Evolutionary conservation across 1,284 basidiomycete species (phyloP), one percentile per base, ranked within the genome.

Genomic region (Volvariella volvacea): DNA sequence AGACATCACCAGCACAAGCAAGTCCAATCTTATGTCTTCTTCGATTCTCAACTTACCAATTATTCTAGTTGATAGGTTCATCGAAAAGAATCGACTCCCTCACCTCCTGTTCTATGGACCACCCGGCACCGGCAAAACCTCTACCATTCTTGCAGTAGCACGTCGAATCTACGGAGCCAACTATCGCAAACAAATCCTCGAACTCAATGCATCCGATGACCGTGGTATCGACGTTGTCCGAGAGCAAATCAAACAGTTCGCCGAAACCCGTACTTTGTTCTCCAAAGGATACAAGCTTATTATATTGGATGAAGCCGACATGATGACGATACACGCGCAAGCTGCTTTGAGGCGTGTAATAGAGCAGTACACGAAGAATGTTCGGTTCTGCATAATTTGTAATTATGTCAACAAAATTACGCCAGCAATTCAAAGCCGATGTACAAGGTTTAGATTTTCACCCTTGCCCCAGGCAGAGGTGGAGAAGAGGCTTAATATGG

Each of bases 361-460:
- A 51, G 96, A 99, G 65, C 94, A 97, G 56, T 98, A 97, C 63
- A 99, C 96, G 4, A 91, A 88, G 65, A 99, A 99, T 59, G 96
- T 98, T 50, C 84, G 96, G 28, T 99, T 99, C 66, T 98, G 95
- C 67, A 99, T 99, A 57, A 96, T 99, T 51, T 98, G 96, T 78
- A 99, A 99, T 68, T 99, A 99, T 56, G 96, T 99, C 63, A 99
- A 99, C 79, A 98, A 98, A 67, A 99, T 99, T 61, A 87, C 89
- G 4, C 96, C 96, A 2, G 96, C 96, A 17, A 96, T 99, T 50
- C 96, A 99, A 68, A 96, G 92, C 61, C 88, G 96, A 41, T 99
- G 96, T 68, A 99, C 96, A 2, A 78, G 95, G 30, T 99, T 99
- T 70, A 76, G 93, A 40, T 99, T 99, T 69, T 93, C 91, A n/a